phyloP scores from a whole-genome alignment of 345 rosid genomes.

The Eucalyptus cloeziana region DNA sequence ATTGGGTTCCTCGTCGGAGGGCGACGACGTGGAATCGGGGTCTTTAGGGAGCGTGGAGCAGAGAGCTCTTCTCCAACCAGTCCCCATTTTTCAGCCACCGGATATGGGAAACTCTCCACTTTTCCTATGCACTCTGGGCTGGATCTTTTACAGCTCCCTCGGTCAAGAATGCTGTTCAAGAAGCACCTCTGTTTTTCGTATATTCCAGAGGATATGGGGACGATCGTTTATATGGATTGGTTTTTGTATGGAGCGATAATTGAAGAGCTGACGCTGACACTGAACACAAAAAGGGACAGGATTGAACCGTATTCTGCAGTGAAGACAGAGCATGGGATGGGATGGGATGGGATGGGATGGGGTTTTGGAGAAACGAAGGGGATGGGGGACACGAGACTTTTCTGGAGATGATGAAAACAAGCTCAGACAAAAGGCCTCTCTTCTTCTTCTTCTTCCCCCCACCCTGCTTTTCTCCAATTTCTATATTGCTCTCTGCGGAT shows the following conservation, averaged over 20 bases:
- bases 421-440: not conserved
- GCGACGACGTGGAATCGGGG: slow-evolving; percentile 1
- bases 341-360: not conserved
- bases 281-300: slow-evolving; percentile 29
- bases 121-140: not conserved
- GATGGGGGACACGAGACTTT: not conserved
- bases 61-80: slow-evolving; percentile 95
- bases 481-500: not conserved
- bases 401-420: not conserved
- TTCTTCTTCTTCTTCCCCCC: not conserved
- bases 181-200: not conserved
- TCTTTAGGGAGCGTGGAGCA: slow-evolving; percentile 70
- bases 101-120: not conserved
- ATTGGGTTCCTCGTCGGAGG: not conserved
- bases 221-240: not conserved
- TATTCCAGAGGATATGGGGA: not conserved
- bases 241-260: not conserved
- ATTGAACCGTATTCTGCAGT: slow-evolving; percentile 3
- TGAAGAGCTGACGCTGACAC: not conserved
- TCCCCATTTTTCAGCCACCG: slow-evolving; percentile 35
- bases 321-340: slow-evolving; percentile 11
- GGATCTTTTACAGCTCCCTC: not conserved
- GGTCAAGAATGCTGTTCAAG: not conserved
- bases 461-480: not conserved
- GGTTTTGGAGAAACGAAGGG: not conserved